phyloP scores from a whole-genome alignment of 306 rosid species.

The Fragaria nilgerrensis region DNA sequence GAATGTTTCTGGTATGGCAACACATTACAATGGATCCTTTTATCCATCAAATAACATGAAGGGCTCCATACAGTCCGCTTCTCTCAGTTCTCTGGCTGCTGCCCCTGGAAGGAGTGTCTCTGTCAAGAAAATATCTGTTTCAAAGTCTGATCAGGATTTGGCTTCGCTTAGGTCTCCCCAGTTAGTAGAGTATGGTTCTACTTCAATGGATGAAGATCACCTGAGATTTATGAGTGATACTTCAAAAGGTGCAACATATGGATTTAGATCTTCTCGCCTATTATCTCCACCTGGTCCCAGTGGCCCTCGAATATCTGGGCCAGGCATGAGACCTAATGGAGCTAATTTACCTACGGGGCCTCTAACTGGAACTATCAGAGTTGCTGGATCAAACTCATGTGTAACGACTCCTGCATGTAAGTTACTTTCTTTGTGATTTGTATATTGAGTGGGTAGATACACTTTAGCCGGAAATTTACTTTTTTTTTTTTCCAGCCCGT shows the following conservation, averaged over 20 bases:
- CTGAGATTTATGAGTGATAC: constrained; percentile 55
- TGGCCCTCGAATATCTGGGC: constrained; percentile 48
- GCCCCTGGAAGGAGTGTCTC: constrained; percentile 58
- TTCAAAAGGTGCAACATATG: constrained; percentile 59
- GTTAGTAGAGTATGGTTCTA: constrained; percentile 57
- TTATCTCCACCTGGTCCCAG: constrained; percentile 68
- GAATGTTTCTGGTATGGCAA: constrained; percentile 38
- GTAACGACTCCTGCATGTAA: constrained; percentile 79
- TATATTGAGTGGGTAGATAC: constrained; percentile 18
- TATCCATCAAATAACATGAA: constrained; percentile 56
- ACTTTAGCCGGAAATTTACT: constrained; percentile 32
- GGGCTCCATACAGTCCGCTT: constrained; percentile 64
- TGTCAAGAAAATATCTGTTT: constrained; percentile 61
- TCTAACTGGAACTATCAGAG: constrained; percentile 51
- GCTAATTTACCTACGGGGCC: constrained; percentile 41
- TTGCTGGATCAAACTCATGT: constrained; percentile 59
- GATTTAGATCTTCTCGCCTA: constrained; percentile 53
- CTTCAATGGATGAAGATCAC: constrained; percentile 77
- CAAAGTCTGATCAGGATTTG: constrained; percentile 98
- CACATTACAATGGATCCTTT: constrained; percentile 58
- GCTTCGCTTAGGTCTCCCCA: constrained; percentile 74
- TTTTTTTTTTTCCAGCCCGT: constrained; percentile 59
- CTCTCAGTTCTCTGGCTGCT: constrained; percentile 61
- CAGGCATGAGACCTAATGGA: constrained; percentile 59
- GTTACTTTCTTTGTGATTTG: constrained; percentile 45